Evolutionary conservation across 2,329 filamentous ascomycete genomes (phyloP).

Genomic region (Sclerotinia nivalis): DNA sequence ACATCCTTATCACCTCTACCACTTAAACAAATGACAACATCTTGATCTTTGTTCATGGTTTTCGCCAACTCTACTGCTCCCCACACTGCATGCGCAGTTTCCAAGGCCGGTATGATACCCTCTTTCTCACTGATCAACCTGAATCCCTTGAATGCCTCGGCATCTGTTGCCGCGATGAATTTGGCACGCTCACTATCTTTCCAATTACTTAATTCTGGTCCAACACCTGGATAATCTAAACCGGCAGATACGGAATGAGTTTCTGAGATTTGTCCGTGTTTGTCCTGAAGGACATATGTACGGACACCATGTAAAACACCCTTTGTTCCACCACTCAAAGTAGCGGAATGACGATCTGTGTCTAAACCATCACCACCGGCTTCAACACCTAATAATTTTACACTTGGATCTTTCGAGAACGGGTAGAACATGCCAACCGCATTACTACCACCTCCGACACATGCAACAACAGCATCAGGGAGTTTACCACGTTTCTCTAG

Average conservation of each 20-base stretch:
- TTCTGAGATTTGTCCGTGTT: slow-evolving; percentile 88
- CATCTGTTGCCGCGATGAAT: slow-evolving; percentile 89
- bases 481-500: slow-evolving; percentile 79
- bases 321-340: slow-evolving; percentile 80
- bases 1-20: slow-evolving; percentile 98
- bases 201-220: slow-evolving; percentile 88
- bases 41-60: slow-evolving; percentile 83
- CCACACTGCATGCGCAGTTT: slow-evolving; percentile 89
- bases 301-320: slow-evolving; percentile 94
- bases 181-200: slow-evolving; percentile 85
- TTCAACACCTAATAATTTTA: slow-evolving; percentile 91
- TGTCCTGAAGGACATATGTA: slow-evolving; percentile 92
- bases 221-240: slow-evolving; percentile 95
- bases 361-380: slow-evolving; percentile 92
- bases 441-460: slow-evolving; percentile 93
- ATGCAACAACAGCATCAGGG: slow-evolving; percentile 93
- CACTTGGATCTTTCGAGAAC: slow-evolving; percentile 79
- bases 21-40: slow-evolving; percentile 90
- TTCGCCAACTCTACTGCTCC: slow-evolving; percentile 89
- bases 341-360: slow-evolving; percentile 82
- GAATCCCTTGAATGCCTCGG: slow-evolving; percentile 87
- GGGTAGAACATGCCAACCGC: slow-evolving; percentile 98
- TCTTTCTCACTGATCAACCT: slow-evolving; percentile 81
- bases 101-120: slow-evolving; percentile 94
- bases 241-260: slow-evolving; percentile 97